A percentile compares a stretch with the other conserved stretches of the same genome.
Conservation (phyloP, 768 basidiomycete species). For the Mycena filopes region DNA sequence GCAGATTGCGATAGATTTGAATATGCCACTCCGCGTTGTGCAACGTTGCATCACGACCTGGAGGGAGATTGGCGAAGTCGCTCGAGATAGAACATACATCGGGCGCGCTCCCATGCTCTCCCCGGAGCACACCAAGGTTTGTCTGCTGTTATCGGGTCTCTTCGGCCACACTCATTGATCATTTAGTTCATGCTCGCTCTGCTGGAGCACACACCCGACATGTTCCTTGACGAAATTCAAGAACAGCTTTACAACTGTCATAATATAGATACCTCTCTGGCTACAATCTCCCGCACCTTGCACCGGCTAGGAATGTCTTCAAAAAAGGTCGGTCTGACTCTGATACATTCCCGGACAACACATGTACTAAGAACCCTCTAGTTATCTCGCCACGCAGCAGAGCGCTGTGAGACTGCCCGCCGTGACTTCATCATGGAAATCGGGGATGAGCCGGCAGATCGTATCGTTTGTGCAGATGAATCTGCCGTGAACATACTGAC, state of each 20-base stretch:
- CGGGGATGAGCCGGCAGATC: conserved; percentile 22
- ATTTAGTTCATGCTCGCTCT: conserved; percentile 31
- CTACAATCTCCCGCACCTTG: neutral
- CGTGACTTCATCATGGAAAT: conserved; percentile 18
- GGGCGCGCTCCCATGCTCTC: conserved; percentile 14
- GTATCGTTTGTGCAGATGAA: conserved; percentile 27
- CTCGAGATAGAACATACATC: conserved; percentile 2
- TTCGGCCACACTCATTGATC: neutral
- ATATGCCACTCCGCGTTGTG: conserved; percentile 26
- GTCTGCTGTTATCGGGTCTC: no score
- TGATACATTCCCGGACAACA: accelerated
- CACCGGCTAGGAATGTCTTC: neutral
- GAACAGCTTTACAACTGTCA: neutral
- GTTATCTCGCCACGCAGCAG: conserved; percentile 2
- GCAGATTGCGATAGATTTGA: conserved; percentile 21
- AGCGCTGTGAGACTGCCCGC: neutral
- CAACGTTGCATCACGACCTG: conserved; percentile 20
- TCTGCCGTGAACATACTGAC: conserved; percentile 25
- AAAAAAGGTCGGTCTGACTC: neutral
- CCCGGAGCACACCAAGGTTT: neutral
- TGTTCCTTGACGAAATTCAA: conserved; percentile 12
- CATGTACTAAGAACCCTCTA: neutral
- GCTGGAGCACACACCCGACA: conserved; percentile 30
- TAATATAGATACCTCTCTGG: neutral
- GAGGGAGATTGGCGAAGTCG: conserved; percentile 23